Percentiles rank a stretch among this genome's conserved stretches.
Evolutionary conservation across 1,284 basidiomycete species (phyloP).

Genomic region (Leccinum angustisporum): DNA sequence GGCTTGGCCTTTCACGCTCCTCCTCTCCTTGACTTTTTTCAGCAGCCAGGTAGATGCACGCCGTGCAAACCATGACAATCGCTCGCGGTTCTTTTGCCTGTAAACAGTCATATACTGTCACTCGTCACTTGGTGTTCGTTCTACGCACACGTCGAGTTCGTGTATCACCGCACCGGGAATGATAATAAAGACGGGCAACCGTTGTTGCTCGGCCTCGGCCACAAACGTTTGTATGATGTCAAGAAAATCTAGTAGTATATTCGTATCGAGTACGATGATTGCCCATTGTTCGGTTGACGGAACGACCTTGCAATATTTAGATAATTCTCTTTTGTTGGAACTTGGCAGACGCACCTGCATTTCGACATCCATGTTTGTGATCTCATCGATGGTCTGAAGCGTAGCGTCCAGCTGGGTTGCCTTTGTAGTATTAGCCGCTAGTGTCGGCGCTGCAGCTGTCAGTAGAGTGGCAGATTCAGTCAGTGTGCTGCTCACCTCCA

Average conservation of each 20-base stretch:
- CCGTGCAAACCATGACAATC: slow-evolving; percentile 65
- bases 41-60: slow-evolving; percentile 71
- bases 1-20: slow-evolving; percentile 62
- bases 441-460: neutral
- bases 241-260: slow-evolving; percentile 66
- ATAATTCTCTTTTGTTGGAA: neutral
- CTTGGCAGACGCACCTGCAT: slow-evolving; percentile 49
- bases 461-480: neutral
- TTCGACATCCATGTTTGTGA: slow-evolving; percentile 65
- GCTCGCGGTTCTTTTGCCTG: slow-evolving; percentile 64
- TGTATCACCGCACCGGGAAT: slow-evolving; percentile 70
- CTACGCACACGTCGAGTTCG: slow-evolving; percentile 67
- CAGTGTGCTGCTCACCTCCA: slow-evolving; percentile 12
- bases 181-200: slow-evolving; percentile 54
- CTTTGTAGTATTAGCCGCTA: slow-evolving; percentile 6
- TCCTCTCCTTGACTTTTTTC: slow-evolving; percentile 58
- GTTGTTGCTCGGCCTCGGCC: slow-evolving; percentile 52
- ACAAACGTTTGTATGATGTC: slow-evolving; percentile 64
- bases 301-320: slow-evolving; percentile 29
- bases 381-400: slow-evolving; percentile 49
- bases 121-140: slow-evolving; percentile 1
- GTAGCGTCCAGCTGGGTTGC: slow-evolving; percentile 35
- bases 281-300: slow-evolving; percentile 40
- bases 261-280: slow-evolving; percentile 70
- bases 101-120: slow-evolving; percentile 2